These are phyloP conservation scores for Clarireedia paspali DNA, from an alignment of 2,329 filamentous ascomycete genomes.

Conservation along the genomic window DNA sequence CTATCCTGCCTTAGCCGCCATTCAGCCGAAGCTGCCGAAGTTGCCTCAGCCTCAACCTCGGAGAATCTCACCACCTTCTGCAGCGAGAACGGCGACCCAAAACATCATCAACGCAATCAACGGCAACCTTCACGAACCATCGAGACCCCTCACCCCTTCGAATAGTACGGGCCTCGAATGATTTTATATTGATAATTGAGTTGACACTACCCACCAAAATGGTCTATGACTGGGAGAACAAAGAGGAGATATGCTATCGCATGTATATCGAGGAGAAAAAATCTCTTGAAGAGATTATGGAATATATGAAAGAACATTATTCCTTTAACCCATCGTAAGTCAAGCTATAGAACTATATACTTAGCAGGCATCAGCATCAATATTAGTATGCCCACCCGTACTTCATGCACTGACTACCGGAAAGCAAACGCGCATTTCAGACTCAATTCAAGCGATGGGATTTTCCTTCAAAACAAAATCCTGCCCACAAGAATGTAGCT, in stretches of 20 bases:
- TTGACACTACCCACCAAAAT: constrained; percentile 17
- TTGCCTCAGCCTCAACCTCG: no score
- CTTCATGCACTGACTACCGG: constrained; percentile 10
- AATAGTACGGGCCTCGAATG: background rate
- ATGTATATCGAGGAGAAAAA: constrained; percentile 73
- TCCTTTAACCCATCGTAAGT: constrained; percentile 40
- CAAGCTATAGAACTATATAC: background rate
- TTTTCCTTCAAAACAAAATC: constrained; percentile 68
- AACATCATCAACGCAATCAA: constrained; percentile 9
- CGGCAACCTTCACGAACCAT: constrained; percentile 4
- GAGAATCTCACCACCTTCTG: no score
- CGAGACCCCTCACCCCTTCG: background rate
- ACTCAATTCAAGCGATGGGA: constrained; percentile 71
- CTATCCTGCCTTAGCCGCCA: no score
- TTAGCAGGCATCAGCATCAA: constrained; percentile 19
- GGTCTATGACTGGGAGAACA: constrained; percentile 60
- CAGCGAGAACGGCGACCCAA: constrained; percentile 5
- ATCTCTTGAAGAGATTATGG: constrained; percentile 66
- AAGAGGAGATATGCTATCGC: constrained; percentile 56
- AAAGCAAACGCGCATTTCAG: constrained; percentile 68
- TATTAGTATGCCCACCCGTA: constrained; percentile 14
- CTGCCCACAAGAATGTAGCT: constrained; percentile 59
- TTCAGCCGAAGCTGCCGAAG: no score
- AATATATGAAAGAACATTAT: constrained; percentile 56
- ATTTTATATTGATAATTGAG: background rate